Evolutionary conservation across 768 basidiomycete genomes (phyloP).

Genomic region (Auricularia heimuer): DNA sequence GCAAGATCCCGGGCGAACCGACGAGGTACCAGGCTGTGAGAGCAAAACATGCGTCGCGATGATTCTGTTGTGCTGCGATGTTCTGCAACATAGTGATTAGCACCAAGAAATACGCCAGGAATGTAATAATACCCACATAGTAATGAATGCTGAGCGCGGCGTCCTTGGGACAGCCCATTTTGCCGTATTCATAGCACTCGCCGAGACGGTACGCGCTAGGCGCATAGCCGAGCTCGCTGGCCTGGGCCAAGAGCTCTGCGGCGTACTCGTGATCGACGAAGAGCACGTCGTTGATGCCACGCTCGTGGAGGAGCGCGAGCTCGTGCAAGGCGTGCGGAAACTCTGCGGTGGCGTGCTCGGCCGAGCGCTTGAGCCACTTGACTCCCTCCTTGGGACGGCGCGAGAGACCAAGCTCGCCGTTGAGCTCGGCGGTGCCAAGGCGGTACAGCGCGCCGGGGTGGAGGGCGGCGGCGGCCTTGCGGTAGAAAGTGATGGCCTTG

Average conservation of each 20-base stretch:
- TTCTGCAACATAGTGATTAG: conserved; percentile 43
- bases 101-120: conserved; percentile 2
- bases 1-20: conserved; percentile 92
- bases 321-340: conserved; percentile 96
- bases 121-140: conserved; percentile 59
- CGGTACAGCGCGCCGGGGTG: conserved; percentile 97
- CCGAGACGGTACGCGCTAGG: conserved; percentile 92
- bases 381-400: conserved; percentile 92
- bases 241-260: conserved; percentile 87
- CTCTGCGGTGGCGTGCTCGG: conserved; percentile 88
- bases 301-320: conserved; percentile 84
- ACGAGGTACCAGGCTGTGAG: conserved; percentile 99
- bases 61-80: conserved; percentile 94
- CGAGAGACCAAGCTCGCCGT: conserved; percentile 81
- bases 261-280: conserved; percentile 97
- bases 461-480: conserved; percentile 82
- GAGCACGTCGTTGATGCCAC: conserved; percentile 96
- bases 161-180: conserved; percentile 96
- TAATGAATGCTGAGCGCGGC: conserved; percentile 97
- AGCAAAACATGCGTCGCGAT: conserved; percentile 95
- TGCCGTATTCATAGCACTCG: conserved; percentile 98
- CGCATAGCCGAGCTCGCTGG: conserved; percentile 91
- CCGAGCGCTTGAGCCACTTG: conserved; percentile 96
- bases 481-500: conserved; percentile 87
- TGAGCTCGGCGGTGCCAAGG: conserved; percentile 90